Evolutionary conservation across 805 yeast species (phyloP).

Genomic region (Cyberlindnera meyerae): DNA sequence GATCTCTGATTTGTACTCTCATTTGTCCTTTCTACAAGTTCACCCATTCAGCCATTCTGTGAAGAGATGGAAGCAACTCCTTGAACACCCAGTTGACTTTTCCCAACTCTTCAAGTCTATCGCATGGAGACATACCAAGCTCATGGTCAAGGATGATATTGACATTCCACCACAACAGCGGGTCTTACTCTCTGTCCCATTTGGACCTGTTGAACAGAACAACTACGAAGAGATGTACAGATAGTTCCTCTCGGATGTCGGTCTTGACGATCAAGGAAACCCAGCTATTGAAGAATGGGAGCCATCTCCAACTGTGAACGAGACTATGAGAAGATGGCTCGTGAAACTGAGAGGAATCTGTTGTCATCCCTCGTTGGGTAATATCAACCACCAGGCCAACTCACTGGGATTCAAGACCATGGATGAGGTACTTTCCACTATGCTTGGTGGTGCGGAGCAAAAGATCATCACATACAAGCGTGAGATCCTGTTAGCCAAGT

Average conservation of each 20-base stretch:
- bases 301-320: conserved; percentile 36
- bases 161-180: conserved; percentile 75
- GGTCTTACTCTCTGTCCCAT: conserved; percentile 63
- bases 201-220: conserved; percentile 80
- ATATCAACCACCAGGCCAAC: too few relatives aligned
- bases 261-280: conserved; percentile 41
- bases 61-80: conserved; percentile 14
- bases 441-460: conserved; percentile 53
- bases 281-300: conserved; percentile 48
- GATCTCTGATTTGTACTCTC: conserved; percentile 63
- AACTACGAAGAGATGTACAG: conserved; percentile 64
- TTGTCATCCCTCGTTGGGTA: conserved; percentile 60
- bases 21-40: conserved; percentile 60
- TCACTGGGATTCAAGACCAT: conserved; percentile 39
- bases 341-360: conserved; percentile 69
- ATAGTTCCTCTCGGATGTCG: conserved; percentile 54
- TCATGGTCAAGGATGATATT: conserved; percentile 75
- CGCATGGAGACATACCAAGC: conserved; percentile 77
- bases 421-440: conserved; percentile 60
- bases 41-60: conserved; percentile 52
- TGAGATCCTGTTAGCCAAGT: conserved; percentile 35
- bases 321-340: conserved; percentile 65
- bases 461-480: conserved; percentile 47
- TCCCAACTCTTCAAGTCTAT: conserved; percentile 46
- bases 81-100: conserved; percentile 33